Conservation (phyloP, 176 grass and related monocot genomes). For the Oryza brachyantha region DNA sequence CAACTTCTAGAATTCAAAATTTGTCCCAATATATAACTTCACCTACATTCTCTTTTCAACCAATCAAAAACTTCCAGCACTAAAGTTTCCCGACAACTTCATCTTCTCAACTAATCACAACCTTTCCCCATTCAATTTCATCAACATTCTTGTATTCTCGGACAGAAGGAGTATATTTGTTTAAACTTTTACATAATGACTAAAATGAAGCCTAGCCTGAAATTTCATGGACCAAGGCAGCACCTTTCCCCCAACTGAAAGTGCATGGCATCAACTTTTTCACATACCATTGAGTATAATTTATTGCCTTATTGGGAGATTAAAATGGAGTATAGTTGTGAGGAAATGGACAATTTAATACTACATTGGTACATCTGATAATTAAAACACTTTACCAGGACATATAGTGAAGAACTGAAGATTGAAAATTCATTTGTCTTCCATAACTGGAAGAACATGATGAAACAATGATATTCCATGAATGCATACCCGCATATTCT, state of each 20-base stretch:
- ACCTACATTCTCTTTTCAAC: too few relatives aligned
- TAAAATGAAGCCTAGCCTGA: not conserved
- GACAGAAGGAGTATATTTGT: too few relatives aligned
- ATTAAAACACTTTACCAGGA: not conserved
- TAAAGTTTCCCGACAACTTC: too few relatives aligned
- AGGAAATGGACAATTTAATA: not conserved
- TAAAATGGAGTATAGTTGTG: not conserved
- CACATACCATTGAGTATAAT: not conserved
- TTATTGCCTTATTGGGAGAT: not conserved
- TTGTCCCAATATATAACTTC: too few relatives aligned
- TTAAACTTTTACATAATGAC: not conserved
- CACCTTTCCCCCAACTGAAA: not conserved
- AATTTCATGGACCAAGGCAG: not conserved
- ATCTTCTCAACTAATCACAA: too few relatives aligned
- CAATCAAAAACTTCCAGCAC: too few relatives aligned
- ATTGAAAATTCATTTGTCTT: not conserved
- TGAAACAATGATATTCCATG: constrained; percentile 13
- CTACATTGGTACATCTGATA: not conserved
- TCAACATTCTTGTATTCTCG: too few relatives aligned
- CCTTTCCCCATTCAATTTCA: too few relatives aligned
- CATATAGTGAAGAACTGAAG: not conserved
- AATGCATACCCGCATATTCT: constrained; percentile 58
- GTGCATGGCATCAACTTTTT: not conserved
- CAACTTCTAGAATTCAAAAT: too few relatives aligned
- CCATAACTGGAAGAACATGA: not conserved